These are phyloP conservation scores for Globisporangium emineosum DNA, from an alignment of 352 stramenopile genomes.

Conservation along the genomic window DNA sequence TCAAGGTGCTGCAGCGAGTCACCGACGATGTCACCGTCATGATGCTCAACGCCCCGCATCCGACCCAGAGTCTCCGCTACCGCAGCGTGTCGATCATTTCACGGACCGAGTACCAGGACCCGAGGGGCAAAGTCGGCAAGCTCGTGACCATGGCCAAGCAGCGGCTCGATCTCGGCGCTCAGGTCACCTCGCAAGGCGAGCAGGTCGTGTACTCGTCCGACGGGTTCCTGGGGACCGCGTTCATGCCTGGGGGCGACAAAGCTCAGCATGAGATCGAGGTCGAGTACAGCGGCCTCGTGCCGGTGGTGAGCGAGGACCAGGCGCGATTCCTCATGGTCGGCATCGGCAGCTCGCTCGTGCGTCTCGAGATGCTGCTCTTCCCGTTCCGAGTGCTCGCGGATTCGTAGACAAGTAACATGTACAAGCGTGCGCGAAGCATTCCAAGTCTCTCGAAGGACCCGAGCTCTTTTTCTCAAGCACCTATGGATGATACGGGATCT, in stretches of 20 bases:
- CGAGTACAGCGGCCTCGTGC: constrained; percentile 4
- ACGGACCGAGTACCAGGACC: not conserved
- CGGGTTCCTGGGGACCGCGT: not conserved
- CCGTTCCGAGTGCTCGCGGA: not conserved
- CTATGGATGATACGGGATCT: too few species aligned
- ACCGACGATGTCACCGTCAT: constrained; percentile 1
- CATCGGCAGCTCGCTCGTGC: not conserved
- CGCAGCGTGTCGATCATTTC: constrained; percentile 5
- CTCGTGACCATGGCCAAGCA: constrained; percentile 7
- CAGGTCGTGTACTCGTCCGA: not conserved
- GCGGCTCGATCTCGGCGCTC: not conserved
- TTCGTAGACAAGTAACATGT: not conserved
- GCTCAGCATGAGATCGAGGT: not conserved
- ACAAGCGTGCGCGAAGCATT: not conserved
- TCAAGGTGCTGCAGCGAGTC: not conserved
- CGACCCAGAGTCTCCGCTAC: not conserved
- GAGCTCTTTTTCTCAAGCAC: not conserved
- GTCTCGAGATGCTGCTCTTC: constrained; percentile 4
- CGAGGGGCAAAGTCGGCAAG: not conserved
- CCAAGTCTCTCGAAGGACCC: not conserved
- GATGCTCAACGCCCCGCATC: constrained; percentile 1
- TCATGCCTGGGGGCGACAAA: not conserved
- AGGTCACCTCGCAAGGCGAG: not conserved
- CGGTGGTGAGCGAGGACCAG: not conserved
- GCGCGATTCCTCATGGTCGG: constrained; percentile 5